Evolutionary conservation across 2,329 filamentous ascomycete genomes (phyloP), one percentile per base, ranked within the genome.

Genomic region (Fusarium redolens): DNA sequence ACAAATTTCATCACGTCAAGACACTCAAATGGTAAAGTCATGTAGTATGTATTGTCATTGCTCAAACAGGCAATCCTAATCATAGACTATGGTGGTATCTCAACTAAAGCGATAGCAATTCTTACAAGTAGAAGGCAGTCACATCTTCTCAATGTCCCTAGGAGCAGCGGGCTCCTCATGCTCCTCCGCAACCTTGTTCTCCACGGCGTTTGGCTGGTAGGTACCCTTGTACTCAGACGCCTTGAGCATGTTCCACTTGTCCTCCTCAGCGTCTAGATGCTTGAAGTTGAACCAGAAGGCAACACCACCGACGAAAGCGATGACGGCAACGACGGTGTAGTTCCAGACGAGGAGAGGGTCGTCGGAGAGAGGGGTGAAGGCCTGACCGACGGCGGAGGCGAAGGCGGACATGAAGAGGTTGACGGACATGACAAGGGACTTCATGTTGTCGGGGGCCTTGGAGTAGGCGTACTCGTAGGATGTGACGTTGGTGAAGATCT

Each of bases 371-470:
- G 88, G 84, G 12, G 89, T 88, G 43, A 93, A 87, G 2, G 91
- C 91, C 83, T 93, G 90, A n/a, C 91, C 91, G 55, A 95, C 83
- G 40, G 92, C 92, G 35, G 90, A 86, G 2, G 90, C 90, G 73
- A 95, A 86, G 64, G 92, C 92, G 35, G 86, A 91, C 86, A 90
- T 93, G 84, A 92, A 91, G 43, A 94, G 86, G 78, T 91, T 91
- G 76, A 94, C 85, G 25, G 89, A 88, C 81, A 88, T 86, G 75
- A 95, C 92, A n/a, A 95, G 86, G 3, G 91, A 92, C 73, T 92
- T 91, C 93, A 95, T 95, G 84, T 94, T 94, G 77, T 88, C 89
- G 31, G 93, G 93, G 0, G 92, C 92, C 82, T 94, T 93, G 79
- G 91, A 91, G 84, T 91, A 95, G 38, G 93, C 93, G 72, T 93